These are phyloP conservation scores for Arctostaphylos glauca DNA, from an alignment of 148 eudicot species.

Conservation along the genomic window DNA sequence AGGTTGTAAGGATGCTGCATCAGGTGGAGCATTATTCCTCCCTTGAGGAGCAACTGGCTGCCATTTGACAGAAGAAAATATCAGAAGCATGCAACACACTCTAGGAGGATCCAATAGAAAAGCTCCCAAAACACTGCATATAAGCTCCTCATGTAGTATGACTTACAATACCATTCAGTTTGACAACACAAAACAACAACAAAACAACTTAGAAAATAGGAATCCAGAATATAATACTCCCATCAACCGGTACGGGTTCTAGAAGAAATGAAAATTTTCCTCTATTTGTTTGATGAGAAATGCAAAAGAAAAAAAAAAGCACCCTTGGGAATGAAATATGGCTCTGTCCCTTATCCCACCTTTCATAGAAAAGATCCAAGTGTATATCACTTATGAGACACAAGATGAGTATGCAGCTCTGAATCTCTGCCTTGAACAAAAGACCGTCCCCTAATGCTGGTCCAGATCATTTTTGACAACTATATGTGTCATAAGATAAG, in stretches of 20 bases:
- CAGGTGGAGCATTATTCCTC: constrained; percentile 15
- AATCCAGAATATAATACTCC: too few species aligned
- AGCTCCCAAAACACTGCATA: neutral
- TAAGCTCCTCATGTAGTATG: neutral
- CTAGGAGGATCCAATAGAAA: neutral
- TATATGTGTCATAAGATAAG: neutral
- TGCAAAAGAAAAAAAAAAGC: too few species aligned
- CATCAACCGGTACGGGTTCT: too few species aligned
- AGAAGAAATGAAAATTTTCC: too few species aligned
- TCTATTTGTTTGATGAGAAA: too few species aligned
- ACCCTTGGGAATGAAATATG: too few species aligned
- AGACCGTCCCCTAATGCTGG: neutral
- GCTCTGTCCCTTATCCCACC: too few species aligned
- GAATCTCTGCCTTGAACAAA: neutral
- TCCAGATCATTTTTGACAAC: neutral
- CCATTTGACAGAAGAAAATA: constrained; percentile 2
- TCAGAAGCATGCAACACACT: neutral
- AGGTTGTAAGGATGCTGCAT: constrained; percentile 32
- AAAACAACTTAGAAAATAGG: too few species aligned
- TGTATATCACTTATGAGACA: neutral
- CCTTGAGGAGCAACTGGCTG: constrained; percentile 22
- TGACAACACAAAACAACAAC: too few species aligned
- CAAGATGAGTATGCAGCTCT: neutral
- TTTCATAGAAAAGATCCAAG: neutral
- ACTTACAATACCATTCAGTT: neutral